These are phyloP conservation scores for Leccinellum luteum DNA, from an alignment of 768 basidiomycete species.

Conservation along the genomic window DNA sequence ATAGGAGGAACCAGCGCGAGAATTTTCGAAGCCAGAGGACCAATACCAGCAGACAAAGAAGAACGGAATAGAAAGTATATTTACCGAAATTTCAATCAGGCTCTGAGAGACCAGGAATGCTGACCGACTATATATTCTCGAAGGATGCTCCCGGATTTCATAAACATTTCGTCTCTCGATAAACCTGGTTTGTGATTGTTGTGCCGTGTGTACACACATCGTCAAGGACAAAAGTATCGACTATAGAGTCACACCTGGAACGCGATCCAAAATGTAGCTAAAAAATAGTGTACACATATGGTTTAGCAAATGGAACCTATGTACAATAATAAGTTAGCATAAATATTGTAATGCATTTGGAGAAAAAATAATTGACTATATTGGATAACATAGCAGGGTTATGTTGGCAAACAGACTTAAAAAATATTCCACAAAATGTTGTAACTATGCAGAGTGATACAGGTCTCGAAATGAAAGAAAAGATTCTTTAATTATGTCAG, in stretches of 20 bases:
- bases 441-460: too few relatives aligned
- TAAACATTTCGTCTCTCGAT: constrained; percentile 54
- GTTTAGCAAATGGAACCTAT: too few relatives aligned
- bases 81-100: constrained; percentile 45
- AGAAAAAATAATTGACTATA: too few relatives aligned
- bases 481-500: too few relatives aligned
- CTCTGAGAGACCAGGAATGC: constrained; percentile 53
- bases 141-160: constrained; percentile 62
- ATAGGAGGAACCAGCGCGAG: constrained; percentile 41
- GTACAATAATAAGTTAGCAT: too few relatives aligned
- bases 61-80: constrained; percentile 39
- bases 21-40: constrained; percentile 39
- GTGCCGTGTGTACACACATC: constrained; percentile 43
- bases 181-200: constrained; percentile 60
- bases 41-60: constrained; percentile 51
- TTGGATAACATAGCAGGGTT: too few relatives aligned
- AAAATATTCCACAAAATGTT: too few relatives aligned
- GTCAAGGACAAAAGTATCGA: constrained; percentile 51
- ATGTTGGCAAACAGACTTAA: too few relatives aligned
- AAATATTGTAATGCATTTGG: too few relatives aligned
- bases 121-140: constrained; percentile 62
- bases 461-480: too few relatives aligned
- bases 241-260: constrained; percentile 31
- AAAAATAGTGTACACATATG: too few relatives aligned
- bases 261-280: too few relatives aligned